Evolutionary conservation across 78 protist genomes (phyloP).

Genomic region (Chrysochromulina tobinii): DNA sequence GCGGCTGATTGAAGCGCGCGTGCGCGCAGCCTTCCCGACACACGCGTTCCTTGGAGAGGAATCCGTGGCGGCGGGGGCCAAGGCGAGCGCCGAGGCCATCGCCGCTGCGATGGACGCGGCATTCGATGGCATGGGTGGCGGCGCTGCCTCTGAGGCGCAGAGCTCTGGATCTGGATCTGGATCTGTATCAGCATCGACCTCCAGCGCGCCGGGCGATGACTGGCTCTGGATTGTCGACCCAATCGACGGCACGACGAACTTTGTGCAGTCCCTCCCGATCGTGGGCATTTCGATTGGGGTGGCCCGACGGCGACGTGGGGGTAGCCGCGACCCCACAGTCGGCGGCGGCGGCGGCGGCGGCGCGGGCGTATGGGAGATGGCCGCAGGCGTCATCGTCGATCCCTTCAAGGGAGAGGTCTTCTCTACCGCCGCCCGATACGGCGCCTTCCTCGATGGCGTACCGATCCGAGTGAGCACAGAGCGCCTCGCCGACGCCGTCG

Average conservation of each 20-base stretch:
- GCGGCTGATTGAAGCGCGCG: no score
- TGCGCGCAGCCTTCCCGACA: not conserved
- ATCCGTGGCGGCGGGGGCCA: not conserved
- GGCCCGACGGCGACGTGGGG: not conserved
- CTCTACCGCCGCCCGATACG: slow-evolving; percentile 60
- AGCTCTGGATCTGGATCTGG: no score
- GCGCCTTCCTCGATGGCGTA: slow-evolving; percentile 64
- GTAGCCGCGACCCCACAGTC: not conserved
- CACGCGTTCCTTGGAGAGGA: not conserved
- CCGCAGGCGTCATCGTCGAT: slow-evolving; percentile 57
- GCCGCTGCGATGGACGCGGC: slow-evolving; percentile 1
- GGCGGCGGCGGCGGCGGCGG: not conserved
- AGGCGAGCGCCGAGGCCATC: no score
- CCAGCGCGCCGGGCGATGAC: not conserved
- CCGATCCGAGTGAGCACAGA: not conserved
- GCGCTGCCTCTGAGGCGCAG: not conserved
- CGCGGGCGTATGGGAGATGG: slow-evolving; percentile 24
- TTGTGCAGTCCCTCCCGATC: slow-evolving; percentile 67
- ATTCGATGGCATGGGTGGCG: not conserved
- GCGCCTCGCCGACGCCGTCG: not conserved
- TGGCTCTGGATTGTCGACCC: slow-evolving; percentile 83
- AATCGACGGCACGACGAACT: slow-evolving; percentile 89
- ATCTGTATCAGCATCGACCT: no score
- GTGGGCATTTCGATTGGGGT: slow-evolving; percentile 59
- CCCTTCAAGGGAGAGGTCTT: slow-evolving; percentile 65